Percentiles rank a stretch among this genome's conserved stretches.
Evolutionary conservation across 805 yeast genomes (phyloP).

Genomic region (Kodamaea restingae): DNA sequence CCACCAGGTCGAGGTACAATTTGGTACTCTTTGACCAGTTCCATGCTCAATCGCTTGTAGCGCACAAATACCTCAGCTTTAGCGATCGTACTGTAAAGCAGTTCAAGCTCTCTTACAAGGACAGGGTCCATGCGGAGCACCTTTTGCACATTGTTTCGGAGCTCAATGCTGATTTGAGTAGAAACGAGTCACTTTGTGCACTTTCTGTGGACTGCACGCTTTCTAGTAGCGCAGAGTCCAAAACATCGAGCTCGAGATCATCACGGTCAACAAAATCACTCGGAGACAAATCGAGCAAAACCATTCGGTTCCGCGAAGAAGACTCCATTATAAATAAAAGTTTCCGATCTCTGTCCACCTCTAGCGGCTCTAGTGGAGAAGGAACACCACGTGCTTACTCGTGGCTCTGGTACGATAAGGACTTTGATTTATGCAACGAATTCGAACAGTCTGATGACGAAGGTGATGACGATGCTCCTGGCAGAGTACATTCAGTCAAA

Average conservation of each 20-base stretch:
- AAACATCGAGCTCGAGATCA: constrained; percentile 8
- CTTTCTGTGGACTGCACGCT: constrained; percentile 10
- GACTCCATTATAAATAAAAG: constrained; percentile 15
- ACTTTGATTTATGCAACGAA: constrained; percentile 19
- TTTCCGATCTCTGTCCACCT: not conserved
- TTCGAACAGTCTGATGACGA: constrained; percentile 16
- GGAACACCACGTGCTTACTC: constrained; percentile 12
- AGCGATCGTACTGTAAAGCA: constrained; percentile 17
- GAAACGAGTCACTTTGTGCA: not conserved
- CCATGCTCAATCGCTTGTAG: constrained; percentile 11
- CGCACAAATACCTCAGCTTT: constrained; percentile 6
- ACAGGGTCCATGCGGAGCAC: constrained; percentile 17
- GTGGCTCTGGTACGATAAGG: constrained; percentile 34
- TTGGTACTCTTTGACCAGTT: constrained; percentile 19
- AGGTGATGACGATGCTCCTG: constrained; percentile 9
- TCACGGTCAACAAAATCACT: not conserved
- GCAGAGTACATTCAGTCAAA: constrained; percentile 17
- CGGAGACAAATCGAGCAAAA: constrained; percentile 3
- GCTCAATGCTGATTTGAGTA: constrained; percentile 8
- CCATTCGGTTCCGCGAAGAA: constrained; percentile 15
- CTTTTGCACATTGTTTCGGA: constrained; percentile 15
- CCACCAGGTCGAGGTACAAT: constrained; percentile 24
- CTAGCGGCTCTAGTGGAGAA: constrained; percentile 1
- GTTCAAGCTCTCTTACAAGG: constrained; percentile 18
- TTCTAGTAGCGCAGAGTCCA: constrained; percentile 5